Percentiles rank a stretch among this genome's conserved stretches.
phyloP scores from a whole-genome alignment of 495 filamentous ascomycete genomes.

The Alectoria sarmentosa region DNA sequence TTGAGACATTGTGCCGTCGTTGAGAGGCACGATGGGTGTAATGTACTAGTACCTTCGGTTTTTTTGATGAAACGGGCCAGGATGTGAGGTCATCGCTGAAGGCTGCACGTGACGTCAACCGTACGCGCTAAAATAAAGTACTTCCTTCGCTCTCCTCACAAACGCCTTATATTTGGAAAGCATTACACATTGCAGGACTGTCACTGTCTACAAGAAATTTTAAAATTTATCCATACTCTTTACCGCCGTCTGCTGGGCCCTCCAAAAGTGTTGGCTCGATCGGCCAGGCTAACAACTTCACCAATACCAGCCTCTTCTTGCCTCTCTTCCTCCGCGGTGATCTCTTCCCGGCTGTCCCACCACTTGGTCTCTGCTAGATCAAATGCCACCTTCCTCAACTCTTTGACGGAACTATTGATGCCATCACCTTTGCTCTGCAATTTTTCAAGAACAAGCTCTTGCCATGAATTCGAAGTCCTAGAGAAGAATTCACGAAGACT shows the following conservation, averaged over 20 bases:
- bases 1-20: slow-evolving; percentile 17
- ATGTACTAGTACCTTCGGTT: too few species aligned
- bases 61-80: background rate
- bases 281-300: slow-evolving; percentile 82
- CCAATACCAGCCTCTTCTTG: slow-evolving; percentile 94
- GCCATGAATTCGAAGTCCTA: slow-evolving; percentile 84
- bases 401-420: slow-evolving; percentile 66
- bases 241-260: slow-evolving; percentile 53
- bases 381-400: slow-evolving; percentile 84
- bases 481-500: slow-evolving; percentile 85
- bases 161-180: background rate
- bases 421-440: slow-evolving; percentile 50
- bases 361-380: slow-evolving; percentile 87
- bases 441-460: slow-evolving; percentile 67
- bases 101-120: slow-evolving; percentile 10
- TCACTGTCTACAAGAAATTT: background rate
- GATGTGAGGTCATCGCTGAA: slow-evolving; percentile 7
- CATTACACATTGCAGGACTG: too few species aligned
- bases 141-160: background rate
- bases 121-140: background rate
- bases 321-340: slow-evolving; percentile 87
- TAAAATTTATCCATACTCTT: too few species aligned
- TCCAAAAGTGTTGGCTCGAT: slow-evolving; percentile 52
- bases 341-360: slow-evolving; percentile 98
- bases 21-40: slow-evolving; percentile 11